A percentile compares a stretch with the other conserved stretches of the same genome.
Conservation (phyloP, 2,329 filamentous ascomycete species). For the Neurospora crassa region DNA sequence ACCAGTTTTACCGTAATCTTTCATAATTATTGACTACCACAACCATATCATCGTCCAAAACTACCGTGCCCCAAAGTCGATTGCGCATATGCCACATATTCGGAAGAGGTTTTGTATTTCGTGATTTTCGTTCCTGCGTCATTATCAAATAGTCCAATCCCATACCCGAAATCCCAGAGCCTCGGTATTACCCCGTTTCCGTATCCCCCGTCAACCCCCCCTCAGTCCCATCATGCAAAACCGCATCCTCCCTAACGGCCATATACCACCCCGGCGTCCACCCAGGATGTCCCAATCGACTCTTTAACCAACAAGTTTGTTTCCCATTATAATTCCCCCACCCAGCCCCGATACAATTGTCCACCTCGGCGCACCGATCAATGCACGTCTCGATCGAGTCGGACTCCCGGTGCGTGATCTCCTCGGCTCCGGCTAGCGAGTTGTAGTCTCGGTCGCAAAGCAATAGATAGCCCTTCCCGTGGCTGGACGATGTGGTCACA, state of each 20-base stretch:
- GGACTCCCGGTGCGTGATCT: conserved; percentile 19
- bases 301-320: conserved; percentile 27
- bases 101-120: too few relatives aligned
- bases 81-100: too few relatives aligned
- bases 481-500: conserved; percentile 25
- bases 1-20: too few relatives aligned
- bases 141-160: background rate
- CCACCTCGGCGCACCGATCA: conserved; percentile 20
- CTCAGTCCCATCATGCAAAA: background rate
- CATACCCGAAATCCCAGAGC: background rate
- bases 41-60: too few relatives aligned
- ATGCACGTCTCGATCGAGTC: conserved; percentile 25
- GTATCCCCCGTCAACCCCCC: background rate
- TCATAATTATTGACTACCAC: too few relatives aligned
- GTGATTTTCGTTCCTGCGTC: too few relatives aligned
- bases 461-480: conserved; percentile 20
- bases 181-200: background rate
- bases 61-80: too few relatives aligned
- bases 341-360: conserved; percentile 24
- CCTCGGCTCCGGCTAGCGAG: conserved; percentile 19
- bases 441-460: conserved; percentile 29
- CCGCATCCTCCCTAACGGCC: conserved; percentile 25
- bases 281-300: conserved; percentile 20
- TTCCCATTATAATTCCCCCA: conserved; percentile 24
- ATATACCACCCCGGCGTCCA: conserved; percentile 23